Evolutionary conservation across 2,329 filamentous ascomycete genomes (phyloP).

Genomic region (Paecilomyces formosus): DNA sequence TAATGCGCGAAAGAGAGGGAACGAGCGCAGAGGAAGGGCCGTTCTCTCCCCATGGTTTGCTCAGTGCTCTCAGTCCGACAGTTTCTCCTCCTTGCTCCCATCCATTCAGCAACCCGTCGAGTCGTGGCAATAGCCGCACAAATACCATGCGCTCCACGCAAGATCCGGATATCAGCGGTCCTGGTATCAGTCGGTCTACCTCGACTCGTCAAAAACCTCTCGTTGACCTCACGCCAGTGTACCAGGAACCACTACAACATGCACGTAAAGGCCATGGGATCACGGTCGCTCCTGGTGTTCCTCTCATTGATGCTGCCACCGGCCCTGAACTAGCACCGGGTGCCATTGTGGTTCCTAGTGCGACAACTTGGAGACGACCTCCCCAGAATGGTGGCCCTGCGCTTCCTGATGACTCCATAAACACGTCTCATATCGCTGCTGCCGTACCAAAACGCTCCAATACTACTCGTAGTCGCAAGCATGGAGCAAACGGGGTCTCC

Average conservation of each 20-base stretch:
- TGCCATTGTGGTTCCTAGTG: slow-evolving; percentile 27
- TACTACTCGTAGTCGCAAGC: slow-evolving; percentile 22
- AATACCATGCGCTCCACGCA: slow-evolving; percentile 25
- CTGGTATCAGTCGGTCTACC: slow-evolving; percentile 38
- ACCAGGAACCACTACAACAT: slow-evolving; percentile 52
- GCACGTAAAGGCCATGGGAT: slow-evolving; percentile 28
- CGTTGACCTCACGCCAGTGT: slow-evolving; percentile 59
- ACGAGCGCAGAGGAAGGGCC: slow-evolving; percentile 30
- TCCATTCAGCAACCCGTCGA: slow-evolving; percentile 16
- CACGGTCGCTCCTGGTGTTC: slow-evolving; percentile 35
- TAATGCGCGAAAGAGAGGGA: slow-evolving; percentile 32
- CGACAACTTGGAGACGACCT: slow-evolving; percentile 34
- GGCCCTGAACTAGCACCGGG: slow-evolving; percentile 26
- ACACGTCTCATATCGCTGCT: background rate
- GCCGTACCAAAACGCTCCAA: slow-evolving; percentile 23
- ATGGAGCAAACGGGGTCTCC: slow-evolving; percentile 6
- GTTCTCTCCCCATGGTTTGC: slow-evolving; percentile 47
- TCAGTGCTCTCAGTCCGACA: slow-evolving; percentile 45
- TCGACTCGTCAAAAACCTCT: slow-evolving; percentile 46
- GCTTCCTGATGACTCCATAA: slow-evolving; percentile 1
- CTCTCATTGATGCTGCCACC: slow-evolving; percentile 36
- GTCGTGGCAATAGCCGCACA: slow-evolving; percentile 16
- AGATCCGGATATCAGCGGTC: slow-evolving; percentile 14
- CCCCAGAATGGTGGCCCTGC: slow-evolving; percentile 5
- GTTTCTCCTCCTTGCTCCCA: slow-evolving; percentile 30